Conservation (phyloP, 495 filamentous ascomycete genomes). For the Hyaloscypha hepaticicola region DNA sequence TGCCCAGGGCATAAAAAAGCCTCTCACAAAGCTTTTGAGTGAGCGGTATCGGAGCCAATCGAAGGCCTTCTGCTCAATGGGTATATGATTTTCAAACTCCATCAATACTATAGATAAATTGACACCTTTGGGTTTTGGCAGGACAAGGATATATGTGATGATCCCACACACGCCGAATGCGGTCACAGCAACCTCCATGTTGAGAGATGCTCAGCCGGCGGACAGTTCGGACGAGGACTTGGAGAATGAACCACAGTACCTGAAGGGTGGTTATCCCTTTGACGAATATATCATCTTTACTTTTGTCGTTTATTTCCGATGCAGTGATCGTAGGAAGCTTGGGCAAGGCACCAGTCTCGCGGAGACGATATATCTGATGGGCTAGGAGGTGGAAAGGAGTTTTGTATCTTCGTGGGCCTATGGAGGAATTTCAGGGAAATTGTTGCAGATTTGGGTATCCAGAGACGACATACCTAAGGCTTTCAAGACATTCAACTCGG, state of each 20-base stretch:
- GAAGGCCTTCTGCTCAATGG: not conserved
- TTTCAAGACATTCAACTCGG: no score
- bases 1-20: not conserved
- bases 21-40: not conserved
- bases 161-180: slow-evolving; percentile 32
- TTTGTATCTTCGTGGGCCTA: not conserved
- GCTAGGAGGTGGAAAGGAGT: not conserved
- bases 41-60: not conserved
- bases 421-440: not conserved
- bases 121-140: slow-evolving; percentile 35
- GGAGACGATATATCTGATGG: not conserved
- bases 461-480: no score
- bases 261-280: slow-evolving; percentile 34
- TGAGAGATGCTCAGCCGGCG: slow-evolving; percentile 32
- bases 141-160: slow-evolving; percentile 30
- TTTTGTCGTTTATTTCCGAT: slow-evolving; percentile 38
- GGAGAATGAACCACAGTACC: slow-evolving; percentile 31
- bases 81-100: not conserved
- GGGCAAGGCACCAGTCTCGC: not conserved
- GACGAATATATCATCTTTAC: slow-evolving; percentile 37
- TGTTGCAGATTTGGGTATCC: not conserved
- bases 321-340: not conserved
- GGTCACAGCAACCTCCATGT: slow-evolving; percentile 35
- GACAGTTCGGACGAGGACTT: slow-evolving; percentile 27
- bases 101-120: slow-evolving; percentile 24